phyloP scores from a whole-genome alignment of 2,329 filamentous ascomycete genomes.

The Alternaria angustiovoidea region DNA sequence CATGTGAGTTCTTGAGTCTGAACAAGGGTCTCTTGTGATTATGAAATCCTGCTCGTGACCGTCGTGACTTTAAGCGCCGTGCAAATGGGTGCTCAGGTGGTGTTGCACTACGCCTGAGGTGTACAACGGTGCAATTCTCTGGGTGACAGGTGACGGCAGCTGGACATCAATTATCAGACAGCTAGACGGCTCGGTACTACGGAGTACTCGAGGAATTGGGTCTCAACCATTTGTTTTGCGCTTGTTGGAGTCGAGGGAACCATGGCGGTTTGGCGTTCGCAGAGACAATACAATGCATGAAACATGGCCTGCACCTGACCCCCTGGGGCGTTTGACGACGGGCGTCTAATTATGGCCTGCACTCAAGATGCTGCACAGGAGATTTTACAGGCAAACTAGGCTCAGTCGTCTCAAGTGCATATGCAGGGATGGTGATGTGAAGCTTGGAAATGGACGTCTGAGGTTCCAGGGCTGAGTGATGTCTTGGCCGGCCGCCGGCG shows the following conservation, averaged over 20 bases:
- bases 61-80: slow-evolving; percentile 11
- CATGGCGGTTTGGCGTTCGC: slow-evolving; percentile 10
- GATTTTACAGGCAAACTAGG: slow-evolving; percentile 14
- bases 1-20: background rate
- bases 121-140: slow-evolving; percentile 1
- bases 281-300: slow-evolving; percentile 6
- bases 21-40: slow-evolving; percentile 1
- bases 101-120: slow-evolving; percentile 11
- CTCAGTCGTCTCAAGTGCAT: slow-evolving; percentile 10
- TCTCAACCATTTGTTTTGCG: slow-evolving; percentile 10
- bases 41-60: background rate
- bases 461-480: slow-evolving; percentile 19
- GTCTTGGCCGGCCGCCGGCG: slow-evolving; percentile 19
- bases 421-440: slow-evolving; percentile 14
- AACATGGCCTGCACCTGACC: slow-evolving; percentile 14
- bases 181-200: background rate
- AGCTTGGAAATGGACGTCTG: slow-evolving; percentile 13
- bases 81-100: slow-evolving; percentile 3
- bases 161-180: background rate
- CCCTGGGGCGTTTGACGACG: slow-evolving; percentile 35
- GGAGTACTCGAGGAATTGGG: background rate
- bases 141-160: slow-evolving; percentile 3
- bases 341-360: slow-evolving; percentile 30
- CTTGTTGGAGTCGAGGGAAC: slow-evolving; percentile 5
- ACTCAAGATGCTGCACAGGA: slow-evolving; percentile 11